Base-by-base conservation (phyloP, 2,329 filamentous ascomycete species). In the Penicillium sp. region DNA sequence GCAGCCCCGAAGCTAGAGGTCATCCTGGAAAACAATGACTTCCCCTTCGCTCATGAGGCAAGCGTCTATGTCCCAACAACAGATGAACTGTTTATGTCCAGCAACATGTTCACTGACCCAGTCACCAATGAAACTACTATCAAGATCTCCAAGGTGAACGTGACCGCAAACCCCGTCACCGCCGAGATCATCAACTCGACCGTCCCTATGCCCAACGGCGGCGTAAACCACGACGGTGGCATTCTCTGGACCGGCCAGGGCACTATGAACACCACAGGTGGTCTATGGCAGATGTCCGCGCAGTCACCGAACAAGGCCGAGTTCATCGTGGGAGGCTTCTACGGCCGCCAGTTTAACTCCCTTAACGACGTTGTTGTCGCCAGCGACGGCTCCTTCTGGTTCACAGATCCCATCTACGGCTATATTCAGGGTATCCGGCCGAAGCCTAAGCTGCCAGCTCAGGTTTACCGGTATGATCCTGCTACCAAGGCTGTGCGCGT, bases 31-130 rank as follows among this genome's bases (percentile, higher is more conserved):
- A 74, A 76, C 49, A 61, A 69, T 31, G 63, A 67, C 3, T 75
- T 78, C 33, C 77, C 80, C 0, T 82, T 83, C 56, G 80, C 80
- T 1, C 81, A 83, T 61, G 81, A 83, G 67, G 81, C 80, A 0
- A 68, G 75, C 48, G 67, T 78, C 39, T 78, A 72, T 60, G 69
- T 77, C 27, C 67, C 70, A 1, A 57, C 64, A 3, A 69, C 66
- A 1, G 67, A 75, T 37, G 65, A 69, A 6, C 62, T 79, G 1
- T 78, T 72, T 65, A 67, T 78, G 55, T 77, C 75, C 3, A 77
- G 75, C 64, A 78, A 77, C 53, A 70, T 67, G 42, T 70, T 62
- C 61, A 62, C 29, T 16, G 60, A 68, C 37, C 61, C 63, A 0
- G 16, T 52, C 10, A 66, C 63, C 13, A 62, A 63, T 33, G 9